A percentile compares a stretch with the other conserved stretches of the same genome.
These are phyloP conservation scores for Trichophyton schoenleinii DNA, from an alignment of 2,329 filamentous ascomycete genomes.

Conservation along the genomic window DNA sequence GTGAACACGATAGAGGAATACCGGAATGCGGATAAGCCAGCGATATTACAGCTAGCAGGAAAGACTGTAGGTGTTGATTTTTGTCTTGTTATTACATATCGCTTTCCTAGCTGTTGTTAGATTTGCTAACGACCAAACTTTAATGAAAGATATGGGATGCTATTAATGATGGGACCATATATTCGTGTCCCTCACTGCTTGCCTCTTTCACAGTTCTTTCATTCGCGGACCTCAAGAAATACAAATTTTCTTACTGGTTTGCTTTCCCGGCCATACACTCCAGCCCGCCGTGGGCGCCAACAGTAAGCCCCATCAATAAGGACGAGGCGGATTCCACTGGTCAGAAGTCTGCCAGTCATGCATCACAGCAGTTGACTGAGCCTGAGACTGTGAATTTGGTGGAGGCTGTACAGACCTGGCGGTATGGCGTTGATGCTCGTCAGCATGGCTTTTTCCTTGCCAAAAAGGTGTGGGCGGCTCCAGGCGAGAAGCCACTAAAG, in stretches of 20 bases:
- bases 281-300: slow-evolving; percentile 62
- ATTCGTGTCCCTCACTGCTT: slow-evolving; percentile 82
- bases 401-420: slow-evolving; percentile 77
- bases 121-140: slow-evolving; percentile 2
- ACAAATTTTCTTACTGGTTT: slow-evolving; percentile 97
- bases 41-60: slow-evolving; percentile 65
- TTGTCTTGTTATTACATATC: neutral
- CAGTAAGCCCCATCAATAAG: neutral
- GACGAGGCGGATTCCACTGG: slow-evolving; percentile 15
- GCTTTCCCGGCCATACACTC: slow-evolving; percentile 89
- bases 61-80: slow-evolving; percentile 48
- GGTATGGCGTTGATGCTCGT: slow-evolving; percentile 63
- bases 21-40: slow-evolving; percentile 64
- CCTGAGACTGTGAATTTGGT: slow-evolving; percentile 68
- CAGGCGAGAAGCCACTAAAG: neutral
- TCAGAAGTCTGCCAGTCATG: slow-evolving; percentile 2
- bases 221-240: slow-evolving; percentile 93
- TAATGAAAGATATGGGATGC: slow-evolving; percentile 79
- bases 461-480: slow-evolving; percentile 48
- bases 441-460: slow-evolving; percentile 95
- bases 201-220: slow-evolving; percentile 81
- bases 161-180: slow-evolving; percentile 91
- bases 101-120: neutral
- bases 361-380: slow-evolving; percentile 39
- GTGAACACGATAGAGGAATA: slow-evolving; percentile 94